Evolutionary conservation across 352 stramenopile species (phyloP), one percentile per base, ranked within the genome.

Genomic region (Globisporangium rhizosaccharum): DNA sequence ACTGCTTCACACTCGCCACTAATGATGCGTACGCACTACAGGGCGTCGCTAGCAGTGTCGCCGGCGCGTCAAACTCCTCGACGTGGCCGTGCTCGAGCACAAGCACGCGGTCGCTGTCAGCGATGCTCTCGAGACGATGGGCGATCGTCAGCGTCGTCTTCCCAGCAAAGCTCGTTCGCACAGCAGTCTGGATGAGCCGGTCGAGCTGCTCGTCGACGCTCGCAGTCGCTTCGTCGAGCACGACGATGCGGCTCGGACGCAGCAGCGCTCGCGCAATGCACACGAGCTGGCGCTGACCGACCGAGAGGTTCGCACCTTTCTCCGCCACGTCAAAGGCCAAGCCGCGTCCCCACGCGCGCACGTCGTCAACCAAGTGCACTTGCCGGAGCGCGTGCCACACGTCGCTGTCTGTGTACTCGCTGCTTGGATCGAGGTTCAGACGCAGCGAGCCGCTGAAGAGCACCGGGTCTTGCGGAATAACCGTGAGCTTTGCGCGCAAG

Each of bases 171-270:
- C 58, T 64, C 20, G 51, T 56, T 25, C 70, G 71, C 56, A 97
- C 93, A 28, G 78, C 65, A 2, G 56, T 37, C 58, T 87, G 75
- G 3, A 88, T 54, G 6, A 46, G 33, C 1, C 26, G 14, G 57
- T 85, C 77, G 8, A 68, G 96, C 39, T 90, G 79, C 54, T 75
- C 72, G 71, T 98, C 92, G 8, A 98, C 85, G 56, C 65, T 87
- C 36, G 85, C 78, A n/a, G 96, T 98, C n/a, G 93, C 94, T 71
- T 98, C 96, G 71, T 99, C 96, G 33, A 99, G 57, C n/a, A 98
- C 71, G n/a, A 98, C 53, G 45, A 80, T 63, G 28, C 90, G 87
- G 8, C 79, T 75, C 42, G 94, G 82, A 9, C 82, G 73, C 2
- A 98, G 55, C 10, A 98, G 61, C 20, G 91, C 96, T 51, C 95